These are phyloP conservation scores for Mycena haematopus DNA, from an alignment of 768 basidiomycete species.

Conservation along the genomic window DNA sequence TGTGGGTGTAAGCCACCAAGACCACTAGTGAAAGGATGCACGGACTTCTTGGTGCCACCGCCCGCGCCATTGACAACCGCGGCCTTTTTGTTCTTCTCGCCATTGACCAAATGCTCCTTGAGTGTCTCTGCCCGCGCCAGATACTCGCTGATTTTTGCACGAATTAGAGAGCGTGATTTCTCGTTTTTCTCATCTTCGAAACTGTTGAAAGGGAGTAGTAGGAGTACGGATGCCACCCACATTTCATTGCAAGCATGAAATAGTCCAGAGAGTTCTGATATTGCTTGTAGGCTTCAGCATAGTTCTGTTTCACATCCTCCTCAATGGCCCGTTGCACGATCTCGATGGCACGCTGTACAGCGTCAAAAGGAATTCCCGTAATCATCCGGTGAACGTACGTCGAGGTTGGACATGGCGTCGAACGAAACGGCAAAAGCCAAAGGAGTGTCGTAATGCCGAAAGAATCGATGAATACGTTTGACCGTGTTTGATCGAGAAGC, in stretches of 20 bases:
- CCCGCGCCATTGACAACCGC: conserved; percentile 57
- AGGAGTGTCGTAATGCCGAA: conserved; percentile 7
- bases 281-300: conserved; percentile 91
- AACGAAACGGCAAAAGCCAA: neutral
- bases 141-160: conserved; percentile 89
- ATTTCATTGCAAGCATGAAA: conserved; percentile 97
- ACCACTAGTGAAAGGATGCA: conserved; percentile 5
- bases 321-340: conserved; percentile 93
- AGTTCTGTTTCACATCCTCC: conserved; percentile 91
- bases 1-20: neutral
- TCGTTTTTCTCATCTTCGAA: conserved; percentile 90
- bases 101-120: conserved; percentile 76
- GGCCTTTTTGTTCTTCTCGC: conserved; percentile 64
- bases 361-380: neutral
- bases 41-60: conserved; percentile 54
- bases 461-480: conserved; percentile 8
- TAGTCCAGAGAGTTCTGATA: conserved; percentile 97
- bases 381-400: conserved; percentile 15
- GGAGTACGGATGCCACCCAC: conserved; percentile 48
- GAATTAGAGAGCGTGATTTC: conserved; percentile 85
- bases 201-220: conserved; percentile 1
- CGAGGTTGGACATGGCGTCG: conserved; percentile 27
- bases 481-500: neutral
- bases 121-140: conserved; percentile 89
- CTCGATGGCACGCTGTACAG: conserved; percentile 70